phyloP scores from a whole-genome alignment of 1,284 basidiomycete genomes.

The Agroathelia rolfsii region DNA sequence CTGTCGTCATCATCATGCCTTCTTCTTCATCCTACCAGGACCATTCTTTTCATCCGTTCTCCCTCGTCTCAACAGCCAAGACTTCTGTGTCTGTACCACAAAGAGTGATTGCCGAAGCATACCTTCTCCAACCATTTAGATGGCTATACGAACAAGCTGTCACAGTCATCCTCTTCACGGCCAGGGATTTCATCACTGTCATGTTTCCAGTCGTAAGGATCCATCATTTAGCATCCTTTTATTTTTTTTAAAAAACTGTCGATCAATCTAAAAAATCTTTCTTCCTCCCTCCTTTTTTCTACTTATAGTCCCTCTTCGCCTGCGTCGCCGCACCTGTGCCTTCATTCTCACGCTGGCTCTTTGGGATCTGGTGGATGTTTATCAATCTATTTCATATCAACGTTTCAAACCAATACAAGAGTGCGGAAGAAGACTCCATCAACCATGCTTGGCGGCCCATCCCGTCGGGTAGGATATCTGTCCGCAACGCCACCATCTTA shows the following conservation, averaged over 20 bases:
- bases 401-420: constrained; percentile 32
- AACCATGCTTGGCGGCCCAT: constrained; percentile 38
- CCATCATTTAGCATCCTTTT: background rate
- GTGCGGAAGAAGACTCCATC: constrained; percentile 27
- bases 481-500: constrained; percentile 20
- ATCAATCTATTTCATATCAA: constrained; percentile 31
- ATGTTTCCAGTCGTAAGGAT: constrained; percentile 28
- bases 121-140: too few relatives aligned
- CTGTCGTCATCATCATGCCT: too few relatives aligned
- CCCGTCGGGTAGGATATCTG: constrained; percentile 29
- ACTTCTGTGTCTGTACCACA: too few relatives aligned
- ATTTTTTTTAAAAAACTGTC: constrained; percentile 5
- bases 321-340: constrained; percentile 22
- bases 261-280: constrained; percentile 5
- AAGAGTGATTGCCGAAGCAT: too few relatives aligned
- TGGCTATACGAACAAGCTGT: too few relatives aligned
- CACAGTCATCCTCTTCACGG: constrained; percentile 31
- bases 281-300: constrained; percentile 4
- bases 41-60: too few relatives aligned
- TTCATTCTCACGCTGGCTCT: constrained; percentile 14
- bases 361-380: constrained; percentile 31
- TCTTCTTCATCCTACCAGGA: too few relatives aligned
- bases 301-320: constrained; percentile 25
- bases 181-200: constrained; percentile 29
- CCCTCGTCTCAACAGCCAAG: too few relatives aligned